Base-by-base conservation (phyloP, 768 basidiomycete species). In the Tulasnella sp. region DNA sequence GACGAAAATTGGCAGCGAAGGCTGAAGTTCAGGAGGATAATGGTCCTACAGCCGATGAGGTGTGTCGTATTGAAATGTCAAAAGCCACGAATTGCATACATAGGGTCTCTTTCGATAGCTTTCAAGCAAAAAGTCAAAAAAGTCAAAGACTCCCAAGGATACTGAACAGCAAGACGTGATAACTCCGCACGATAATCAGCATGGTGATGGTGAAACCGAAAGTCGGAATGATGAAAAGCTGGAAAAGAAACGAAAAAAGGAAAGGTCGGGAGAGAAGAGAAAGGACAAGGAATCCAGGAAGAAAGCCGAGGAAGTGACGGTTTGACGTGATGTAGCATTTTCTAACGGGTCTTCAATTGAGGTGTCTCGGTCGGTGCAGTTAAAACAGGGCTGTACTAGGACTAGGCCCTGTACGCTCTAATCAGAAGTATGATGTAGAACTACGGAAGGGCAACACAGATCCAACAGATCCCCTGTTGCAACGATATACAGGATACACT, bases 351-450 rank as follows among this genome's bases (percentile, higher is more conserved):
- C 34, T 35, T 12, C 16, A 12, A 16, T 35, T 12, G 34, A 35
- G 34, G 34, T 12, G 34, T 12, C 12, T 35, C 12, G 16, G 34
- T 12, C 12, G 34, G 34, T 5, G 41, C 58, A 59, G 57, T n/a
- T n/a, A 58, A 51, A 46, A 53, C 53, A 37, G 20, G 37, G 43
- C n/a, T 31, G 39, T 61, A 62, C 37, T 58, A 58, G 46, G 58
- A 35, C 45, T 37, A 1, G 33, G 16, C 25, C n/a, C n/a, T 46
- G 32, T 28, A 39, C 4, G 34, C 41, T 52, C 40, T 39, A 35
- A 35, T 40, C 40, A 25, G 41, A 12, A 24, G 19, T 45, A 48
- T 37, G 47, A 16, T 24, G 16, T 33, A 24, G 45, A n/a, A n/a
- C n/a, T n/a, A n/a, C n/a, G n/a, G n/a, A n/a, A n/a, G n/a, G n/a